Evolutionary conservation across 352 stramenopile genomes (phyloP), one percentile per base, ranked within the genome.

Genomic region (Pythium chondricola): DNA sequence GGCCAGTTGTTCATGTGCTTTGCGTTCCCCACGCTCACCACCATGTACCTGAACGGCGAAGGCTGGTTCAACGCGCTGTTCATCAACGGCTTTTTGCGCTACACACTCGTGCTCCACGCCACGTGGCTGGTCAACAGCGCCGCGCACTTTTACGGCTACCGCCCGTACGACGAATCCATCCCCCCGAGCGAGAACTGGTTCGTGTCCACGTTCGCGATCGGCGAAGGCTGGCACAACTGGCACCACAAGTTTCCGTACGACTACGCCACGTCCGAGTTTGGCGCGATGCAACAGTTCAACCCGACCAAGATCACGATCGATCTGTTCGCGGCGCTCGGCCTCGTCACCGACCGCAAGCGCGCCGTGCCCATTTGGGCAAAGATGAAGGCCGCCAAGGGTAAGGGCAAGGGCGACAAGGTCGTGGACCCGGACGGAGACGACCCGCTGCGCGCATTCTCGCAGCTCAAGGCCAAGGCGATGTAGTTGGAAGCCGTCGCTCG

Each of bases 211-310:
- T 92, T 93, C 45, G 88, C 95, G 31, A 88, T 99, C 17, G 97
- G 97, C 25, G 95, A 99, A 67, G 95, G 95, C 66, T 99, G 95
- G 94, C 95, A 99, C 80, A 98, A 98, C 81, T 99, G 95, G 95
- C 97, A 99, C 73, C 97, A 99, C 90, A 98, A 98, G 72, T 99
- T 99, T 68, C 97, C 97, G 43, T 99, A 98, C 79, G 96, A 99
- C 65, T 99, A 99, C 74, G 93, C 96, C 43, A 95, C 96, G n/a
- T 97, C 83, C 42, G 96, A 99, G 76, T 98, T 97, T 63, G 96
- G 96, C 30, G 78, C 96, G 44, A 89, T 79, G 7, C 72, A 69
- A 48, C 96, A 99, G 71, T 99, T 98, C 78, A 99, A 99, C 73
- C 96, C 96, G 7, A 98, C 89, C 31, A 99, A 99, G 72, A 63